Base-by-base conservation (phyloP, 352 stramenopile genomes). In the Phytophthora agathidicida region DNA sequence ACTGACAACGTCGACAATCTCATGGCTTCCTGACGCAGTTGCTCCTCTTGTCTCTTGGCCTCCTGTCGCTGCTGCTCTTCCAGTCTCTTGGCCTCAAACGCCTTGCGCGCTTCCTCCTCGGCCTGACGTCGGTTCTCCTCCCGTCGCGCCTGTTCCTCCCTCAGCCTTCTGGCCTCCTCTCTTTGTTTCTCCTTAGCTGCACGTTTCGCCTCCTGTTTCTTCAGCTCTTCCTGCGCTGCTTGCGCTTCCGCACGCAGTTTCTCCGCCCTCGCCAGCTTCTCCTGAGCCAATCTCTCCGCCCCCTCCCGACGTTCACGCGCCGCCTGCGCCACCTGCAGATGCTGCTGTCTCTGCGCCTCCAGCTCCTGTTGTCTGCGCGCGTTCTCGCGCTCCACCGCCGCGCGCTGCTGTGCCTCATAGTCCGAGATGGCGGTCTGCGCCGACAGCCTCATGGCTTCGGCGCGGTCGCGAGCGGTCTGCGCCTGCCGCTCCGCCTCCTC, bases 11-110 rank as follows among this genome's bases (percentile, higher is more conserved):
- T 68, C 20, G 77, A 79, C 13, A 92, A 48, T 22, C 75, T 61
- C 57, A 83, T 37, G 3, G 83, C 83, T 50, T 91, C 71, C 11
- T 71, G 26, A 1, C 79, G 75, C 17, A 90, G 56, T 41, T 82
- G 53, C 47, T 89, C 79, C 2, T n/a, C n/a, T n/a, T n/a, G n/a
- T n/a, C n/a, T n/a, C n/a, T n/a, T n/a, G n/a, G 78, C 81, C 37
- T 89, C 68, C 10, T 72, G 33, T 0, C 80, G 77, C 13, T 89
- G 48, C 30, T 87, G 64, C 50, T 94, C 82, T 28, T 86, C 84
- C 45, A 86, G 68, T 43, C 64, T 58, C 26, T 85, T 84, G n/a
- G 73, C 70, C 42, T 91, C 83, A 30, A 89, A 88, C n/a, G 75
- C 73, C 6, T 62, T 56, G 10, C 73, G 65, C n/a, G 69, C 80